Evolutionary conservation across 768 basidiomycete genomes (phyloP).

Genomic region (Krasilnikovozyma curviuscula): DNA sequence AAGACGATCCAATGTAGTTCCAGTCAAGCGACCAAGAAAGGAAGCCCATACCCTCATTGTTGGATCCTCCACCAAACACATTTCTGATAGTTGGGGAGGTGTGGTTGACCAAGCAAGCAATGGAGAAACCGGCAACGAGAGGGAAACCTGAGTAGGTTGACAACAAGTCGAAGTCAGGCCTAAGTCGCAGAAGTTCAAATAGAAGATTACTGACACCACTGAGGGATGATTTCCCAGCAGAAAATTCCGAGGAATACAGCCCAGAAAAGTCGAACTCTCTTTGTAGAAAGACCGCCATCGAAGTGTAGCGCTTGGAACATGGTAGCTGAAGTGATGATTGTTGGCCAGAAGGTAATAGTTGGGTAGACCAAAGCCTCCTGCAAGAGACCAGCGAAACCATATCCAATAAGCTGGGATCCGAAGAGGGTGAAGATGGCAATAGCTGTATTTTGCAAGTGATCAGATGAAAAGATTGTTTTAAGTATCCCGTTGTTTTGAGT

Average conservation of each 20-base stretch:
- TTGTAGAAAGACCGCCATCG: slow-evolving; percentile 16
- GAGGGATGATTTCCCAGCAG: slow-evolving; percentile 1
- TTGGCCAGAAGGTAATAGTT: slow-evolving; percentile 17
- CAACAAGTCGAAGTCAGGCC: no score
- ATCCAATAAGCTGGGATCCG: slow-evolving; percentile 20
- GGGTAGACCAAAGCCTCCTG: slow-evolving; percentile 15
- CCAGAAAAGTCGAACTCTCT: slow-evolving; percentile 23
- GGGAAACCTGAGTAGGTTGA: slow-evolving; percentile 29
- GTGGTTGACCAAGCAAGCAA: slow-evolving; percentile 26
- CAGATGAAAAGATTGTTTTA: no score
- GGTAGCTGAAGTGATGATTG: slow-evolving; percentile 13
- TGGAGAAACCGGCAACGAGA: slow-evolving; percentile 19
- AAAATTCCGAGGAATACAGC: slow-evolving; percentile 21
- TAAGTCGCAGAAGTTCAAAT: no score
- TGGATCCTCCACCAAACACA: slow-evolving; percentile 28
- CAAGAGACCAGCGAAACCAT: slow-evolving; percentile 21
- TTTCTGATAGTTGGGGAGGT: slow-evolving; percentile 24
- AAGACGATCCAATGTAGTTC: slow-evolving; percentile 18
- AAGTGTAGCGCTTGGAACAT: slow-evolving; percentile 24
- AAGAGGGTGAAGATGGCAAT: slow-evolving; percentile 24
- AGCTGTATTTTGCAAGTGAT: slow-evolving; percentile 20
- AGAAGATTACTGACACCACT: neutral
- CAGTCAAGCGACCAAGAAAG: slow-evolving; percentile 11
- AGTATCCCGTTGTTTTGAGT: no score
- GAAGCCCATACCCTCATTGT: slow-evolving; percentile 27